Percentiles rank a stretch among this genome's conserved stretches.
Conservation (phyloP, 148 eudicot species). For the Diospyros lotus region DNA sequence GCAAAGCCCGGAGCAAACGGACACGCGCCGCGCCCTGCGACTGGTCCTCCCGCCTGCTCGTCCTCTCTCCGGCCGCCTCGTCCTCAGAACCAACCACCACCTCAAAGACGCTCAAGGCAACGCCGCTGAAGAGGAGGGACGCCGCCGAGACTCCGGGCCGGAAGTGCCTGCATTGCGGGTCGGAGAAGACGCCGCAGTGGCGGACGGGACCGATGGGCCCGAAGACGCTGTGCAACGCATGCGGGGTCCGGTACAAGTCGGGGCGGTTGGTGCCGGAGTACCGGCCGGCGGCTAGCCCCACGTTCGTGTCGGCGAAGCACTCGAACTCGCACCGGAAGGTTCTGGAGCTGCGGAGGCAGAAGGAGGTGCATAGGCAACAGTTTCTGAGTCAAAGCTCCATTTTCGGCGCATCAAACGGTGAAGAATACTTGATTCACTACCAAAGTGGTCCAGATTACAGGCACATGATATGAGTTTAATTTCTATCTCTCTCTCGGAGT, state of each 20-base stretch:
- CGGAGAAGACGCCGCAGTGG: slow-evolving; percentile 98
- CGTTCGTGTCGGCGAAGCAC: slow-evolving; percentile 70
- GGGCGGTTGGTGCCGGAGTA: slow-evolving; percentile 93
- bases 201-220: slow-evolving; percentile 96
- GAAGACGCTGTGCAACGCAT: slow-evolving; percentile 85
- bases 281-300: slow-evolving; percentile 95
- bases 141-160: slow-evolving; percentile 31
- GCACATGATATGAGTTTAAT: slow-evolving; percentile 45
- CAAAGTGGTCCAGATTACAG: slow-evolving; percentile 57
- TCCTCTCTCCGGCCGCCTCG: slow-evolving; percentile 34
- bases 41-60: slow-evolving; percentile 90
- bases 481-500: too few species aligned
- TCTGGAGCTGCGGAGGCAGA: slow-evolving; percentile 81
- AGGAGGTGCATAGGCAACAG: slow-evolving; percentile 55
- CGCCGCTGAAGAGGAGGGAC: slow-evolving; percentile 29
- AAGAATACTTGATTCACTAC: slow-evolving; percentile 67
- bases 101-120: slow-evolving; percentile 8
- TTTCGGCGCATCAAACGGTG: slow-evolving; percentile 52
- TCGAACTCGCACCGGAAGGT: slow-evolving; percentile 97
- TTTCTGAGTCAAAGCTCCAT: slow-evolving; percentile 33
- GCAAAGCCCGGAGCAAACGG: slow-evolving; percentile 91
- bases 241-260: slow-evolving; percentile 97
- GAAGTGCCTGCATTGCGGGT: slow-evolving; percentile 80
- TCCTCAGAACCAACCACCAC: not conserved
- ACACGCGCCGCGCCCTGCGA: slow-evolving; percentile 86